Evolutionary conservation across 2,329 filamentous ascomycete species (phyloP), one percentile per base, ranked within the genome.

Genomic region (Thelonectria blattea): DNA sequence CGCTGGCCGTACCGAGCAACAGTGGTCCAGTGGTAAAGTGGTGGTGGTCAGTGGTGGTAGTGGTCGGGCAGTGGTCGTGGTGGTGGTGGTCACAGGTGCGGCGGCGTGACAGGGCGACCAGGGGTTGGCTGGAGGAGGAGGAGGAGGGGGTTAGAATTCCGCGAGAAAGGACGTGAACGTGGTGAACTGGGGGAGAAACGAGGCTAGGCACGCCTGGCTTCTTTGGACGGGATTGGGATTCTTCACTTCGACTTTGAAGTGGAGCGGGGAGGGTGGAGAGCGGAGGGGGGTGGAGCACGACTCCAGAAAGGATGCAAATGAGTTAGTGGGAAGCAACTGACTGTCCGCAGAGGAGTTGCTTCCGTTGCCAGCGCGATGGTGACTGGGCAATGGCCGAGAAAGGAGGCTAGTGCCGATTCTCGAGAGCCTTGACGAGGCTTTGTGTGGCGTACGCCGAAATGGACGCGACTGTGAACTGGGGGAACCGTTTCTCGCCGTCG

Each of bases 301-400:
- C 39, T 60, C 52, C 52, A 55, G 57, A 60, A 55, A 39, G 41
- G 57, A 60, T 60, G 51, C 57, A 60, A 55, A 54, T 55, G 57
- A 60, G 47, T 51, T 60, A 60, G 56, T 17, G 45, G 50, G 34
- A 58, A 45, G 48, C 24, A 5, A 37, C 34, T 12, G 34, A 37
- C 32, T 34, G 50, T 32, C 27, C n/a, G 32, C 20, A 46, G 22
- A n/a, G n/a, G n/a, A n/a, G n/a, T n/a, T 45, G 47, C 39, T 55
- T 30, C 47, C 57, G 52, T 32, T 45, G 46, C 57, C 57, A 34
- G 54, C 27, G 57, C 39, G 34, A 22, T 34, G 42, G 52, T 32
- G 39, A 51, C 51, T 54, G 51, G 17, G 15, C 15, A 42, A 30
- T 34, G 57, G 51, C 39, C 37, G 41, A 46, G 46, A 46, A 45